Base-by-base conservation (phyloP, 257 asterid genomes). In the Rhazya stricta region DNA sequence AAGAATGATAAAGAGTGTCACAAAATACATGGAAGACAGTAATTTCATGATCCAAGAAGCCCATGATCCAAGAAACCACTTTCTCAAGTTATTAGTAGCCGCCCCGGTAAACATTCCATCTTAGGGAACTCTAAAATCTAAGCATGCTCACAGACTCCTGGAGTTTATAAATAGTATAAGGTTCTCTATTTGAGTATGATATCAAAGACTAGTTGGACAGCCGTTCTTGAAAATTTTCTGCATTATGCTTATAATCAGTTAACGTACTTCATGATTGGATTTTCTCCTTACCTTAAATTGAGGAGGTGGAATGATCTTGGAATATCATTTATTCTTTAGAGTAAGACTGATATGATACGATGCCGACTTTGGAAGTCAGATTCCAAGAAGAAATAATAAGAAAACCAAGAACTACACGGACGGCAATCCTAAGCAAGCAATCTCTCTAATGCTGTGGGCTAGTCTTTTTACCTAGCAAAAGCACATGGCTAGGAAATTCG, bases 21-120 rank as follows among this genome's bases (percentile, higher is more conserved):
- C 10, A 21, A 39, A 51, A 42, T 41, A 43, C 74, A 67, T 58
- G 66, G 86, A 80, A 68, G 84, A 81, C 83, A 73, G 73, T 67
- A 66, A 57, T 78, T 83, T 41, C 88, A 83, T 53, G 96, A 90
- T 88, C 96, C 94, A 81, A 90, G 91, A 90, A 90, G 86, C 91
- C 86, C 96, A 84, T 85, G 91, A 90, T 90, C 91, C 96, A 79
- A 90, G 90, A 84, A 74, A 74, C 60, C 78, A 32, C 23, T 82
- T 74, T 79, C 76, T 71, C 65, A 77, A 81, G 70, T 81, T 23
- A 78, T 19, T n/a, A 5, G 12, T n/a, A 54, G 72, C 72, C 76
- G 37, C 37, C 71, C 72, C 34, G 7, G 3, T 43, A 81, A 68
- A 66, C 81, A 79, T 79, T 83, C 82, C 75, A 71, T 73, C 63